phyloP scores from a whole-genome alignment of 495 filamentous ascomycete species.

The Viridothelium virens region DNA sequence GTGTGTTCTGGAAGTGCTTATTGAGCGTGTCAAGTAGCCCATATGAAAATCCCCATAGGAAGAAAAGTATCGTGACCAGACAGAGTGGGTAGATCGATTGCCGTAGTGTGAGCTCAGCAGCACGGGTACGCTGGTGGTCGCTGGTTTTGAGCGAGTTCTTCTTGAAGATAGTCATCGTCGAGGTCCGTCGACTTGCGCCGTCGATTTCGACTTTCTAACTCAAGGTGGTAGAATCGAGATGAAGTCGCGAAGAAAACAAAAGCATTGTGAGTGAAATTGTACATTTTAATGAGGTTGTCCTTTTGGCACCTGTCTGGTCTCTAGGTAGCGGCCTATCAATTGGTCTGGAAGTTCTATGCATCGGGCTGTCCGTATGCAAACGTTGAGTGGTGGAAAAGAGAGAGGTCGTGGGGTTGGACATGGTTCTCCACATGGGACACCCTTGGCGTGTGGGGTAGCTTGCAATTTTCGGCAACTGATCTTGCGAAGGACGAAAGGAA shows the following conservation, averaged over 20 bases:
- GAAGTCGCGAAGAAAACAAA: neutral
- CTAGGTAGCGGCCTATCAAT: no score
- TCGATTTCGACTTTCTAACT: neutral
- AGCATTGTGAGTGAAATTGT: no score
- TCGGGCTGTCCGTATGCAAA: neutral
- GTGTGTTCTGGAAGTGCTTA: slow-evolving; percentile 31
- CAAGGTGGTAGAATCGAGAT: neutral
- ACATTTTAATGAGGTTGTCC: no score
- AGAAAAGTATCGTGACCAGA: slow-evolving; percentile 38
- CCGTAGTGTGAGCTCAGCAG: slow-evolving; percentile 21
- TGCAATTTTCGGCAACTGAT: neutral
- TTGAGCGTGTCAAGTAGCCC: slow-evolving; percentile 37
- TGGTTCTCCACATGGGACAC: neutral
- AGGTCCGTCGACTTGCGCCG: neutral
- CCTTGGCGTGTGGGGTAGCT: neutral
- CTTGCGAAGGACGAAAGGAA: no score
- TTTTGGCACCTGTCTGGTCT: no score
- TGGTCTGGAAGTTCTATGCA: neutral
- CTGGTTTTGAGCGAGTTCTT: slow-evolving; percentile 17
- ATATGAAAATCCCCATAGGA: slow-evolving; percentile 39
- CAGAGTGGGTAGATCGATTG: slow-evolving; percentile 34
- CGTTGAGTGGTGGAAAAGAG: neutral
- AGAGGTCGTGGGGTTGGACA: neutral
- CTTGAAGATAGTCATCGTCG: slow-evolving; percentile 2
- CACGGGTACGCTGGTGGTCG: slow-evolving; percentile 18